These are phyloP conservation scores for Umbellularia californica DNA, from an alignment of 164 flowering plant species.

Conservation along the genomic window DNA sequence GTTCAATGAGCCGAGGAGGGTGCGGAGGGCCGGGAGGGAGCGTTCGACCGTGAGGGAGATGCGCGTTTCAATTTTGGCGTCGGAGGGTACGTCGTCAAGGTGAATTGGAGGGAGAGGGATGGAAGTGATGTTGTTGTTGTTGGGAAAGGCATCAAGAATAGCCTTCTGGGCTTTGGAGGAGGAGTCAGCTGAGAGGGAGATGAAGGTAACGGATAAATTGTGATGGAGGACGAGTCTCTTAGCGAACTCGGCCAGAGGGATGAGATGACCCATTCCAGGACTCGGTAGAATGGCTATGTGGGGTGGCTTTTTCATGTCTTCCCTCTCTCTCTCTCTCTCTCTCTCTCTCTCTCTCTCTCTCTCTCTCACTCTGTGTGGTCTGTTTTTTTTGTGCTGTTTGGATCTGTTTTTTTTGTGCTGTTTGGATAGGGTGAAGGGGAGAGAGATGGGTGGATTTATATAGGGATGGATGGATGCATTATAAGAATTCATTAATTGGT, in stretches of 20 bases:
- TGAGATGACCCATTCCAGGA: constrained; percentile 47
- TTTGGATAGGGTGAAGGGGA: background rate
- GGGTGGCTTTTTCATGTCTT: background rate
- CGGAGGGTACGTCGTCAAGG: constrained; percentile 19
- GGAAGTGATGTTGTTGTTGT: constrained; percentile 4
- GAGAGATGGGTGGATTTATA: background rate
- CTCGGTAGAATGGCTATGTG: constrained; percentile 26
- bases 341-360: background rate
- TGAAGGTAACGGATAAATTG: constrained; percentile 23
- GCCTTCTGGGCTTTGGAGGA: constrained; percentile 14
- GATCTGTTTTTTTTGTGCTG: no score
- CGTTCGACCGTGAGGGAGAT: constrained; percentile 3
- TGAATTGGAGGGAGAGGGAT: constrained; percentile 25
- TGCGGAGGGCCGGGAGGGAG: constrained; percentile 11
- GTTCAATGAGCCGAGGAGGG: constrained; percentile 8
- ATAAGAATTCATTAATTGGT: background rate
- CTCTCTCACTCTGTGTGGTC: background rate
- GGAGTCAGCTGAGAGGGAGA: constrained; percentile 24
- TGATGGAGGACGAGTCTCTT: constrained; percentile 20
- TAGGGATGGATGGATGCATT: background rate
- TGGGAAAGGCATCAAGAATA: constrained; percentile 11
- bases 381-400: no score
- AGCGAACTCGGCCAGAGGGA: constrained; percentile 40
- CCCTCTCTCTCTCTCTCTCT: no score
- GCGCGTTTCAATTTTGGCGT: constrained; percentile 1